phyloP scores from a whole-genome alignment of 371 early-diverging fungal genomes.

The Lichtheimia ornata region DNA sequence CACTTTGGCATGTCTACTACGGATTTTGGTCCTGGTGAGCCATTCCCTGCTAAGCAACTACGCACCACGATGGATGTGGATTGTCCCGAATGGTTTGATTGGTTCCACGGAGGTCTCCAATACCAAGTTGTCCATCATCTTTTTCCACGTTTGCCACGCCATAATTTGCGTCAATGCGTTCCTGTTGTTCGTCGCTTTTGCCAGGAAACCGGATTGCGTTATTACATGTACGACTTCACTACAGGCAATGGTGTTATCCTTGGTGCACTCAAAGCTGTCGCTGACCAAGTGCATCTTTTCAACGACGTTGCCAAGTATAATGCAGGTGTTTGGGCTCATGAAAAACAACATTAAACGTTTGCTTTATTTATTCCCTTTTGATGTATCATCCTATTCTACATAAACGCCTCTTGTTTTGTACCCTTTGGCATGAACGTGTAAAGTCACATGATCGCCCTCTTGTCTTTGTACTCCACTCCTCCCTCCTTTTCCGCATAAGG shows the following conservation, averaged over 20 bases:
- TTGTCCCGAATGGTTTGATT: constrained; percentile 92
- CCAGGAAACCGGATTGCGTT: constrained; percentile 64
- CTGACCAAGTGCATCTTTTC: constrained; percentile 70
- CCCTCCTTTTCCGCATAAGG: too few relatives aligned
- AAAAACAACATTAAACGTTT: background rate
- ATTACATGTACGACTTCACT: constrained; percentile 70
- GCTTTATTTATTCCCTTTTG: too few relatives aligned
- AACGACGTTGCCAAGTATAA: constrained; percentile 61
- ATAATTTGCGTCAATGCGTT: constrained; percentile 75
- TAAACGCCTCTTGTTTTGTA: too few relatives aligned
- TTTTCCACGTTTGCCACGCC: constrained; percentile 92
- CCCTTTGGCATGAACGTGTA: too few relatives aligned
- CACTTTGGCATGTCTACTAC: constrained; percentile 96
- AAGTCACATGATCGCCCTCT: too few relatives aligned
- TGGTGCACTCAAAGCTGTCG: constrained; percentile 66
- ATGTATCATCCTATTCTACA: too few relatives aligned
- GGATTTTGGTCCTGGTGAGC: constrained; percentile 71
- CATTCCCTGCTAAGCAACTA: constrained; percentile 82
- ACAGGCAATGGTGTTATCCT: constrained; percentile 73
- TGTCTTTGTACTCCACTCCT: too few relatives aligned
- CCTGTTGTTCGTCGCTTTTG: constrained; percentile 81
- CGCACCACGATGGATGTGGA: constrained; percentile 97
- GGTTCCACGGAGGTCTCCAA: constrained; percentile 97
- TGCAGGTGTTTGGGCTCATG: constrained; percentile 35
- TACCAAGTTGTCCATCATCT: constrained; percentile 96